Base-by-base conservation (phyloP, 192 early-diverging fungal genomes). In the Obelidium mucronatum region DNA sequence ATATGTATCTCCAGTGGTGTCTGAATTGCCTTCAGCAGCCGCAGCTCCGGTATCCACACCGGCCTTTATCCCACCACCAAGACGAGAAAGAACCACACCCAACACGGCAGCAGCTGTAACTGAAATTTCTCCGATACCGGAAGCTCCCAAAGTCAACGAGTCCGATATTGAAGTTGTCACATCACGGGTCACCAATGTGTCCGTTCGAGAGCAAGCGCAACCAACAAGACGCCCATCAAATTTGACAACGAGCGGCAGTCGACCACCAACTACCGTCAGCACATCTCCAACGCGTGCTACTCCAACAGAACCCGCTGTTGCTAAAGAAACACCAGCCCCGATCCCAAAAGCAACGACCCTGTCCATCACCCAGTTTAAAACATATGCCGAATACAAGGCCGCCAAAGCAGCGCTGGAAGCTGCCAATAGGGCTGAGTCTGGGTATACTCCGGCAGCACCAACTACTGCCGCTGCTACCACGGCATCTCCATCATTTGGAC, bases 351-450 rank as follows among this genome's bases (percentile, higher is more conserved):
- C 39, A 30, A 22, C 36, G 22, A 51, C 66, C 26, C 44, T 67
- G 8, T 31, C 24, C 6, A 67, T 67, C 24, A 67, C 66, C 0
- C 66, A 67, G 30, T 67, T 67, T 44, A 22, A 34, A 22, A 67
- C 66, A n/a, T 67, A 67, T 30, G 66, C 66, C 5, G 66, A 67
- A 30, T 67, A 67, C 28, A 67, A 67, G 44, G 66, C 66, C 33
- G 66, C 66, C 8, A 67, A 48, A 34, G 66, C 66, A 2, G 66
- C 66, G n/a, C 66, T 67, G 24, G 66, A 67, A 26, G 55, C 55
- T 22, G 55, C 55, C 6, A 31, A 22, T 8, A 48, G 19, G 44
- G 55, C 55, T 0, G 55, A 24, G 24, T 30, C 40, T 19, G 60
- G 44, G 24, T 40, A 40, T 33, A 42, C 15, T 19, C 35, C 36